A percentile compares a stretch with the other conserved stretches of the same genome.
phyloP scores from a whole-genome alignment of 2,329 filamentous ascomycete species.

The Talaromyces sp. region DNA sequence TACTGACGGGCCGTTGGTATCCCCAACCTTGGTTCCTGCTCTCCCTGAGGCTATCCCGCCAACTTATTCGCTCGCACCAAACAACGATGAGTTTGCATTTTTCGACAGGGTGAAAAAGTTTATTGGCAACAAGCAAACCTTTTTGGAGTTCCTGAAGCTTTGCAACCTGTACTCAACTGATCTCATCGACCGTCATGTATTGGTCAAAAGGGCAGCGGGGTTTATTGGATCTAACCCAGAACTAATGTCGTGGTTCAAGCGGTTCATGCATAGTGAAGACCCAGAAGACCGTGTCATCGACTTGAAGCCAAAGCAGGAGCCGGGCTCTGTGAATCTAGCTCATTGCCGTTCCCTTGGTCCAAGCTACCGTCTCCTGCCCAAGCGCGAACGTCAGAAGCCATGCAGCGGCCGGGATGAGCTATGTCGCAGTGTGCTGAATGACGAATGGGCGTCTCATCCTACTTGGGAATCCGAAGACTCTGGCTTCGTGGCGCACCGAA shows the following conservation, averaged over 20 bases:
- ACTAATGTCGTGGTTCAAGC: constrained; percentile 81
- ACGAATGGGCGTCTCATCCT: constrained; percentile 97
- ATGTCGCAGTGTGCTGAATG: constrained; percentile 87
- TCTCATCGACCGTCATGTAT: constrained; percentile 76
- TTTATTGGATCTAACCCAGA: constrained; percentile 89
- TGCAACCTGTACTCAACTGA: constrained; percentile 94
- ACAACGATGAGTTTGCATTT: constrained; percentile 80
- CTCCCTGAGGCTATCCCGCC: constrained; percentile 83
- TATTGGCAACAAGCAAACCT: constrained; percentile 83
- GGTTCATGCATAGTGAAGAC: constrained; percentile 69
- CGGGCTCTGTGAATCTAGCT: constrained; percentile 79
- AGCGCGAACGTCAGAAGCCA: constrained; percentile 80
- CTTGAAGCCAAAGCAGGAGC: constrained; percentile 67
- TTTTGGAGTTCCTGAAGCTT: constrained; percentile 94
- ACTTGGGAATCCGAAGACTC: constrained; percentile 99
- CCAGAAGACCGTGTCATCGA: constrained; percentile 73
- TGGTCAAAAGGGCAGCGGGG: constrained; percentile 74
- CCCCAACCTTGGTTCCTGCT: constrained; percentile 81
- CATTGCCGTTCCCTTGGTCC: constrained; percentile 95
- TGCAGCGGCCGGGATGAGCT: constrained; percentile 94
- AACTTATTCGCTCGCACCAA: constrained; percentile 65
- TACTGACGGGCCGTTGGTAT: constrained; percentile 59
- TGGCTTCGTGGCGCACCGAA: constrained; percentile 93
- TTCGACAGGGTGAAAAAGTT: constrained; percentile 97
- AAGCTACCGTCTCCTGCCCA: constrained; percentile 88